Evolutionary conservation across 495 filamentous ascomycete genomes (phyloP).

Genomic region (Penicillium dipodomyicola): DNA sequence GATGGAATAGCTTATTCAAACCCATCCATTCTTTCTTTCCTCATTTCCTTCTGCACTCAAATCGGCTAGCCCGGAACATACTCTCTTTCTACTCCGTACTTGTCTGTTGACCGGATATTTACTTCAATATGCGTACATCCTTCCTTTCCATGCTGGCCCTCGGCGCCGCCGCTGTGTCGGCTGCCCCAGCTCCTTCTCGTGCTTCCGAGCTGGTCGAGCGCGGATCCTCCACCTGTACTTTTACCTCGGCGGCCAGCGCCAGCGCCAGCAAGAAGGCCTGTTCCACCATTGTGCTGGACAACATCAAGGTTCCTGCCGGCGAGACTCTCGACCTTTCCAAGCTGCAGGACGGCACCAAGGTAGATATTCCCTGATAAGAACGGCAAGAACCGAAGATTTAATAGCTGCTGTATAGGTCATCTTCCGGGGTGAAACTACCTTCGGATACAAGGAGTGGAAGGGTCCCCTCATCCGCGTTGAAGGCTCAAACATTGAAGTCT

Average conservation of each 20-base stretch:
- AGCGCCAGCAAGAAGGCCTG: constrained; percentile 48
- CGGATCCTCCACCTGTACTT: constrained; percentile 44
- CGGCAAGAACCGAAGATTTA: background rate
- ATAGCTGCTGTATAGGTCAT: constrained; percentile 35
- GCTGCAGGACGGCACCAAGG: constrained; percentile 43
- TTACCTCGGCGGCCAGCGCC: constrained; percentile 43
- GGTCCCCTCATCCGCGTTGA: constrained; percentile 50
- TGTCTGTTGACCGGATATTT: constrained; percentile 23
- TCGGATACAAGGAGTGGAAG: constrained; percentile 53
- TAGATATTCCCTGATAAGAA: constrained; percentile 11
- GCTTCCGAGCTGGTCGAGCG: constrained; percentile 30
- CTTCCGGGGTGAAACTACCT: constrained; percentile 52
- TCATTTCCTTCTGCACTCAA: background rate
- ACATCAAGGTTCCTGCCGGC: constrained; percentile 52
- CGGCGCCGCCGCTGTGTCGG: constrained; percentile 23
- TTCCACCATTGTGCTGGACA: constrained; percentile 48
- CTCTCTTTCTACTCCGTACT: constrained; percentile 8
- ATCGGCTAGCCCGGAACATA: constrained; percentile 1
- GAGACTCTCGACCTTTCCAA: constrained; percentile 51
- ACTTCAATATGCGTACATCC: constrained; percentile 22
- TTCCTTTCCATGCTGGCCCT: constrained; percentile 24
- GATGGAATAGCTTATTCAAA: constrained; percentile 7
- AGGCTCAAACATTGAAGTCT: constrained; percentile 46
- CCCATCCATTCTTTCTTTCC: constrained; percentile 5
- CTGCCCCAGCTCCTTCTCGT: constrained; percentile 29